Percentiles rank a stretch among this genome's conserved stretches.
phyloP scores from a whole-genome alignment of 1,284 basidiomycete species.

The Cryptococcus sp. region DNA sequence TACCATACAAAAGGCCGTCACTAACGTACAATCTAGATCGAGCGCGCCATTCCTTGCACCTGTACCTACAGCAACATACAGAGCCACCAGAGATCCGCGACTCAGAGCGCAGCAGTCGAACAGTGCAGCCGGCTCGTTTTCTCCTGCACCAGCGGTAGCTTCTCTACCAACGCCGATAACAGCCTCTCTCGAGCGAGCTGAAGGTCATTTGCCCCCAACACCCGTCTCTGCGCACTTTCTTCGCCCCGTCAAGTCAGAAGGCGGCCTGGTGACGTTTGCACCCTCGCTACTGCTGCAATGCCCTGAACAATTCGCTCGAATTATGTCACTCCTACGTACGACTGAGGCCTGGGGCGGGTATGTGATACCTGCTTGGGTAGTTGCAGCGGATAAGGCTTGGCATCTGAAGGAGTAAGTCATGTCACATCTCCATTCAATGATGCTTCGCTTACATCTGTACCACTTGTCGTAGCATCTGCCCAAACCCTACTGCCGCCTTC shows the following conservation, averaged over 20 bases:
- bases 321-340: slow-evolving; percentile 28
- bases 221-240: neutral
- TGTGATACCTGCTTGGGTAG: slow-evolving; percentile 31
- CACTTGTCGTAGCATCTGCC: slow-evolving; percentile 26
- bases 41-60: no score
- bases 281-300: slow-evolving; percentile 33
- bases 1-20: no score
- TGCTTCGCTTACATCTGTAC: neutral
- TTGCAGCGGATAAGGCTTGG: slow-evolving; percentile 31
- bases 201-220: neutral
- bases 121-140: neutral
- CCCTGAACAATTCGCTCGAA: slow-evolving; percentile 26
- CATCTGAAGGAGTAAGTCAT: slow-evolving; percentile 12
- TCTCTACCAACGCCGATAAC: neutral
- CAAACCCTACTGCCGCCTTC: slow-evolving; percentile 25
- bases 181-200: neutral
- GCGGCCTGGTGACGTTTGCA: slow-evolving; percentile 42
- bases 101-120: neutral
- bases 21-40: no score
- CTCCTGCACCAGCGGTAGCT: neutral
- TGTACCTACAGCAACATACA: neutral
- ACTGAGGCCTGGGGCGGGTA: slow-evolving; percentile 38
- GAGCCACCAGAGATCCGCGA: slow-evolving; percentile 4
- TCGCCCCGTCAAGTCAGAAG: slow-evolving; percentile 13
- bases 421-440: neutral